These are phyloP conservation scores for Leptomonas seymouri DNA, from an alignment of 208 protist genomes.

Conservation along the genomic window DNA sequence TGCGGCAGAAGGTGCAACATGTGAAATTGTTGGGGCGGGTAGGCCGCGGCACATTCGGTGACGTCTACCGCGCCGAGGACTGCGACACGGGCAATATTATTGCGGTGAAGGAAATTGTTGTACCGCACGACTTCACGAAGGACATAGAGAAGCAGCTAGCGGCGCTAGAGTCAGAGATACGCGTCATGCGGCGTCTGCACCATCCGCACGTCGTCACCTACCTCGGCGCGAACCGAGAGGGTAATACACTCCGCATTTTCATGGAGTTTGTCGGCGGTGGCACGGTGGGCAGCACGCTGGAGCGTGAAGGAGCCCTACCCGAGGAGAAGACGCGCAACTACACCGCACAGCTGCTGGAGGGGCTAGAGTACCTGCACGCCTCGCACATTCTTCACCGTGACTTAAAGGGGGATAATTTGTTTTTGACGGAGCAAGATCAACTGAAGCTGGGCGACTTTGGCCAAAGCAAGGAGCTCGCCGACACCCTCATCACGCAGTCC, in stretches of 20 bases:
- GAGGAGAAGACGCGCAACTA: conserved; percentile 76
- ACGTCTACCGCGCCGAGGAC: conserved; percentile 84
- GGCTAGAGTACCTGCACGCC: conserved; percentile 90
- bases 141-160: conserved; percentile 80
- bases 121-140: conserved; percentile 81
- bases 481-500: conserved; percentile 82
- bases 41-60: conserved; percentile 81
- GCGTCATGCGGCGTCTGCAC: conserved; percentile 90
- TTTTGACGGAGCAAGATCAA: conserved; percentile 72
- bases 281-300: conserved; percentile 70
- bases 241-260: conserved; percentile 86
- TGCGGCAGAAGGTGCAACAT: conserved; percentile 36
- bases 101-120: conserved; percentile 87
- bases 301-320: conserved; percentile 56
- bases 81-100: conserved; percentile 71
- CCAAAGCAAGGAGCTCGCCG: conserved; percentile 86
- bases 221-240: conserved; percentile 72
- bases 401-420: conserved; percentile 93
- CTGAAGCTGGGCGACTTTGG: conserved; percentile 92
- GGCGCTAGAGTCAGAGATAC: conserved; percentile 89
- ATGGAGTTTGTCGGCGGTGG: conserved; percentile 93
- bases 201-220: conserved; percentile 93
- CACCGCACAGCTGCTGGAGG: conserved; percentile 84
- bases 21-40: conserved; percentile 63
- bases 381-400: conserved; percentile 90